phyloP scores from a whole-genome alignment of 148 eudicot species.

The Vaccinium myrtillus region DNA sequence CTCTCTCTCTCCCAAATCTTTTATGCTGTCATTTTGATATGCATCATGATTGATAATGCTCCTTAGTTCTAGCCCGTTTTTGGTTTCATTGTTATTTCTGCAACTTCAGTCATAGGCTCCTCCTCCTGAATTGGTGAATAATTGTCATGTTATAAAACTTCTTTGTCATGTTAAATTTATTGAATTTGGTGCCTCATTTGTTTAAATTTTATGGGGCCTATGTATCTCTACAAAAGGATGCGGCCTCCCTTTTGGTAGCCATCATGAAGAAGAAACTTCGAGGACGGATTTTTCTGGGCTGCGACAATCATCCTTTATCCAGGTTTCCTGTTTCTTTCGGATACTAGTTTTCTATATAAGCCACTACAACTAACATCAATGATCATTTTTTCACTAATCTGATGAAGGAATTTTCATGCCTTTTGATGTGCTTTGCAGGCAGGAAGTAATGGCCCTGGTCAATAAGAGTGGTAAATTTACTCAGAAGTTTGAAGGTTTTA shows the following conservation, averaged over 20 bases:
- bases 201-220: neutral
- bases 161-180: neutral
- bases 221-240: conserved; percentile 53
- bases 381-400: neutral
- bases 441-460: conserved; percentile 87
- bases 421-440: conserved; percentile 45
- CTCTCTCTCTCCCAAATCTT: too few species aligned
- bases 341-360: neutral
- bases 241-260: conserved; percentile 66
- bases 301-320: conserved; percentile 89
- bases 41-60: neutral
- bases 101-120: neutral
- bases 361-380: neutral
- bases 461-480: conserved; percentile 65
- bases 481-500: conserved; percentile 64
- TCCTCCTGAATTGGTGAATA: neutral
- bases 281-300: conserved; percentile 63
- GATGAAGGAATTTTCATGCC: neutral
- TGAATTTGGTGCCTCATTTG: neutral
- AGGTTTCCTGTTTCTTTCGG: conserved; percentile 37
- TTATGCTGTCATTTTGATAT: neutral
- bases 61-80: neutral
- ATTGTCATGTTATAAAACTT: neutral
- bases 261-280: conserved; percentile 69
- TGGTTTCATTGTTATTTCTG: neutral